Conservation (phyloP, 2,329 filamentous ascomycete genomes). For the Boeremia lycopersici region DNA sequence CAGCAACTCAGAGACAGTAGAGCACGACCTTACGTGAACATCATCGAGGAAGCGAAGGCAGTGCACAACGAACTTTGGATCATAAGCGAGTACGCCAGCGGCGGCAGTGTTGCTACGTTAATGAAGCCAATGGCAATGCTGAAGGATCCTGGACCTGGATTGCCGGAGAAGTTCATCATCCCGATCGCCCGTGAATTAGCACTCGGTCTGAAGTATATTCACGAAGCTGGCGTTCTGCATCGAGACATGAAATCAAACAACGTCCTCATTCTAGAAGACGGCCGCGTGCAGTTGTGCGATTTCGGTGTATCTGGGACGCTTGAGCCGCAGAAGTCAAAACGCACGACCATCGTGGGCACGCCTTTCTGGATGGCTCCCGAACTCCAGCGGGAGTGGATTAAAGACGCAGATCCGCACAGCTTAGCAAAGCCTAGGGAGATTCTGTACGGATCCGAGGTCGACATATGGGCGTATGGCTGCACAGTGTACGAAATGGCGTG, state of each 20-base stretch:
- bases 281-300: slow-evolving; percentile 79
- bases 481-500: slow-evolving; percentile 83
- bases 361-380: slow-evolving; percentile 89
- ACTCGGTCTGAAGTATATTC: slow-evolving; percentile 64
- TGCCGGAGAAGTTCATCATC: slow-evolving; percentile 67
- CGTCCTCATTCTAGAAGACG: slow-evolving; percentile 77
- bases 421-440: slow-evolving; percentile 56
- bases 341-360: slow-evolving; percentile 81
- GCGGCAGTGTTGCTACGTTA: slow-evolving; percentile 75
- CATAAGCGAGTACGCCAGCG: slow-evolving; percentile 84
- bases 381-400: slow-evolving; percentile 58
- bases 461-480: slow-evolving; percentile 86
- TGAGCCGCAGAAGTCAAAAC: slow-evolving; percentile 76
- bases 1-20: slow-evolving; percentile 75
- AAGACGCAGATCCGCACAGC: slow-evolving; percentile 64
- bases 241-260: slow-evolving; percentile 75
- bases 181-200: slow-evolving; percentile 69
- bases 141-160: slow-evolving; percentile 39
- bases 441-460: slow-evolving; percentile 59
- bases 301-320: slow-evolving; percentile 83
- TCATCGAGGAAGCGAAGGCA: slow-evolving; percentile 77
- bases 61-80: slow-evolving; percentile 85
- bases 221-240: slow-evolving; percentile 71
- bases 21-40: slow-evolving; percentile 82
- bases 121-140: slow-evolving; percentile 54